phyloP scores from a whole-genome alignment of 441 rosid species.

The Syzygium syzygioides region DNA sequence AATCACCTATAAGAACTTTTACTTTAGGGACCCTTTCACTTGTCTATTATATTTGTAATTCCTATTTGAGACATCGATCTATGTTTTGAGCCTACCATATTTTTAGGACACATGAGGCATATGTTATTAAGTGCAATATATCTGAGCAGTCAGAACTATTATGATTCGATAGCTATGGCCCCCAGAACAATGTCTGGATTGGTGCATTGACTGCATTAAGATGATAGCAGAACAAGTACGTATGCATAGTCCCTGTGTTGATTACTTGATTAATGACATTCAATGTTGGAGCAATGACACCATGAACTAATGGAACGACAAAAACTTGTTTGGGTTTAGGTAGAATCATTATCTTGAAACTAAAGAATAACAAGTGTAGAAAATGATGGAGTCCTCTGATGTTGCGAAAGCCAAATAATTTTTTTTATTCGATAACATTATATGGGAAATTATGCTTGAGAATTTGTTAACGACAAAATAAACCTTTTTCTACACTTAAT shows the following conservation, averaged over 20 bases:
- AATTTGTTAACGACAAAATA: neutral
- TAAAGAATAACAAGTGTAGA: neutral
- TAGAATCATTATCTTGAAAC: neutral
- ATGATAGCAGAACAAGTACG: neutral
- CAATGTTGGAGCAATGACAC: neutral
- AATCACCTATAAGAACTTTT: neutral
- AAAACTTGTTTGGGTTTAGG: neutral
- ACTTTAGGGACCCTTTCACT: neutral
- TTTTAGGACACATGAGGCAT: neutral
- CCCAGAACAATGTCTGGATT: neutral
- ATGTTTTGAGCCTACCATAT: neutral
- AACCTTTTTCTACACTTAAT: neutral
- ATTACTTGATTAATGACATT: neutral
- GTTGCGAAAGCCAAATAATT: neutral
- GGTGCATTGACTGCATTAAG: neutral
- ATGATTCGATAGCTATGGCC: neutral
- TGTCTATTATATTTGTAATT: neutral
- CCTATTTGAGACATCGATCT: neutral
- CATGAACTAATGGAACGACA: neutral
- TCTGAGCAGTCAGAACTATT: neutral
- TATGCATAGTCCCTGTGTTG: neutral
- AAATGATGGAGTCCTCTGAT: neutral
- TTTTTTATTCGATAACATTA: neutral
- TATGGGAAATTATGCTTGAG: neutral
- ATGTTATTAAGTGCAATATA: neutral